Conservation (phyloP, 2,329 filamentous ascomycete genomes). For the Dothistroma septosporum region DNA sequence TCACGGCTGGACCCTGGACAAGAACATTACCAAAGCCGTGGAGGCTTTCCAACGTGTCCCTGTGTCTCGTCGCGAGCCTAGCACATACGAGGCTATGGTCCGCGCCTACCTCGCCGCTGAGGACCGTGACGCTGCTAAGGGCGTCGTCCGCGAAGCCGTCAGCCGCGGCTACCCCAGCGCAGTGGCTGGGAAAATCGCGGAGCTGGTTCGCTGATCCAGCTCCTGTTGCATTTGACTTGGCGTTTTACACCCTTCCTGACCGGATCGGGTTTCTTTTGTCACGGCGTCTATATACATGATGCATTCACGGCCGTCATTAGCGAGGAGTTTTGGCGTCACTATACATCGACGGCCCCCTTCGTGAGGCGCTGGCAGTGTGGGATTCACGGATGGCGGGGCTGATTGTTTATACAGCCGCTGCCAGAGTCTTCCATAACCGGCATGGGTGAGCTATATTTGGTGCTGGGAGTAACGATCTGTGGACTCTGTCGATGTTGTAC, state of each 20-base stretch:
- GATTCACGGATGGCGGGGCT: background rate
- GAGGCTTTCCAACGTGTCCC: constrained; percentile 75
- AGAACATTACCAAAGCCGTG: constrained; percentile 73
- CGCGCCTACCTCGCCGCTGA: constrained; percentile 83
- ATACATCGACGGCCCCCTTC: constrained; percentile 4
- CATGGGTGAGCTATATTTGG: constrained; percentile 9
- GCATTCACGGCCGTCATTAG: constrained; percentile 11
- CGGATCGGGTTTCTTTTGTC: constrained; percentile 8
- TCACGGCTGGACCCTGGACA: constrained; percentile 87
- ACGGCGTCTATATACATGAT: constrained; percentile 5
- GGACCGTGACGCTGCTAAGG: constrained; percentile 70
- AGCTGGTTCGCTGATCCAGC: constrained; percentile 59
- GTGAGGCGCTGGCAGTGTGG: background rate
- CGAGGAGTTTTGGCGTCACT: constrained; percentile 13
- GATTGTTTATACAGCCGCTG: background rate
- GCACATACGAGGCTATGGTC: constrained; percentile 98
- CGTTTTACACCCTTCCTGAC: background rate
- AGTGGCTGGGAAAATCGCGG: constrained; percentile 88
- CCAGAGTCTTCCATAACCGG: background rate
- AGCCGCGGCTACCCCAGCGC: constrained; percentile 84
- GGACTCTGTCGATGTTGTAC: constrained; percentile 11
- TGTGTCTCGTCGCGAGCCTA: constrained; percentile 79
- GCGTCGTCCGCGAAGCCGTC: constrained; percentile 84
- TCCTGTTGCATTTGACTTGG: constrained; percentile 4
- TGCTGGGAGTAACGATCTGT: background rate